A percentile compares a stretch with the other conserved stretches of the same genome.
Evolutionary conservation across 768 basidiomycete species (phyloP).

Genomic region (Pleurotus cornucopiae): DNA sequence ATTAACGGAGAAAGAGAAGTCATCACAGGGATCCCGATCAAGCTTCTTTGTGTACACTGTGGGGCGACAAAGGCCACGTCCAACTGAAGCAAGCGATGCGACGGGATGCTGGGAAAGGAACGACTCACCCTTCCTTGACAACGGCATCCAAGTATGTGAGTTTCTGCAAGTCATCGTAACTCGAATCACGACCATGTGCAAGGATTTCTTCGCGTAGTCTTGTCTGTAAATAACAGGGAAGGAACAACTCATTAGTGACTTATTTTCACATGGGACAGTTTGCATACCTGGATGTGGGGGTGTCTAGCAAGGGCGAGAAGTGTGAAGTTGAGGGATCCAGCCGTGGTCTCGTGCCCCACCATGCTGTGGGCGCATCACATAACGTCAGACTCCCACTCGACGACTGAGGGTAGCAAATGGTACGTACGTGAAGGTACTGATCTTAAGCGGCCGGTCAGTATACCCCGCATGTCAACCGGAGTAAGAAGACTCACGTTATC

Average conservation of each 20-base stretch:
- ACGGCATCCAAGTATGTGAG: slow-evolving; percentile 38
- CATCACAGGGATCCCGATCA: too few species aligned
- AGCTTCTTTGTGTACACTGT: too few species aligned
- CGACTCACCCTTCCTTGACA: slow-evolving; percentile 32
- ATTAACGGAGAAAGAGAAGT: background rate
- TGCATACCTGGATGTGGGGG: slow-evolving; percentile 25
- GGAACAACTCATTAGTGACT: background rate
- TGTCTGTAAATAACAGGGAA: slow-evolving; percentile 14
- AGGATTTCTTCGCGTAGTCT: slow-evolving; percentile 35
- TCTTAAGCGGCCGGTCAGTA: slow-evolving; percentile 13
- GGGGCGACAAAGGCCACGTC: background rate
- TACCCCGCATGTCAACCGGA: too few species aligned
- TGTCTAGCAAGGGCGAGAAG: slow-evolving; percentile 34
- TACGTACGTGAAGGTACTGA: slow-evolving; percentile 29
- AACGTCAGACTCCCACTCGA: slow-evolving; percentile 1
- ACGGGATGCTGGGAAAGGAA: background rate
- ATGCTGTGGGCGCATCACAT: slow-evolving; percentile 18
- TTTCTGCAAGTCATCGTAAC: slow-evolving; percentile 32
- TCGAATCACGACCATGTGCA: slow-evolving; percentile 22
- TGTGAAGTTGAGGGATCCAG: slow-evolving; percentile 29
- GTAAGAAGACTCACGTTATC: slow-evolving; percentile 18
- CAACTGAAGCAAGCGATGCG: background rate
- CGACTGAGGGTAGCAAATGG: background rate
- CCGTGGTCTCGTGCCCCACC: slow-evolving; percentile 40
- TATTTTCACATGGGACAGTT: background rate